Base-by-base conservation (phyloP, 2,329 filamentous ascomycete genomes). In the Triangularia setosa region DNA sequence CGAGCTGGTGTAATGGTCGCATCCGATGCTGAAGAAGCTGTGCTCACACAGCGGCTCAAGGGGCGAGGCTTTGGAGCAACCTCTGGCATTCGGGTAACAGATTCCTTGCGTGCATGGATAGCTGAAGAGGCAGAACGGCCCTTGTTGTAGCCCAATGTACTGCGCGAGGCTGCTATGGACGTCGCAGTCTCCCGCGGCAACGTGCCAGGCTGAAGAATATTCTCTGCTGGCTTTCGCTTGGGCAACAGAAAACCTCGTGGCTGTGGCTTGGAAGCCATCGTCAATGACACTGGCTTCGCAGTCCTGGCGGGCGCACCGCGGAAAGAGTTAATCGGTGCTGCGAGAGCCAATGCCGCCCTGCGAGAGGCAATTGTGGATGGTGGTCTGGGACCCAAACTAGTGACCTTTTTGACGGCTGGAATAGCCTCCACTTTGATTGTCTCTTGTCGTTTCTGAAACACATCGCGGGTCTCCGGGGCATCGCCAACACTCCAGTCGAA, bases 61-160 rank as follows among this genome's bases (percentile, higher is more conserved):
- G 65, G 62, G n/a, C 68, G 69, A 55, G 67, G 64, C 58, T 62
- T 63, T 30, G 65, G 54, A 6, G 68, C 58, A 7, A 62, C 61
- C 65, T 65, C 62, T 12, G 63, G 33, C 2, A 54, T 64, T 14
- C 56, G 35, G 68, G 64, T 56, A 65, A 62, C 57, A 67, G 69
- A 24, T 66, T 71, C 30, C 67, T 62, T 48, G 69, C 74, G 53
- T 24, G 69, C 72, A 14, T 78, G 78, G 28, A 84, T 72, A 52
- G 82, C 75, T 0, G 81, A 80, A 1, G 80, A 82, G 4, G 83
- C 79, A 4, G 80, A 80, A 33, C 91, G 86, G 33, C 93, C 93
- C 75, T 90, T 92, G 63, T 86, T 91, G 74, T 96, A 97, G 16
- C 93, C 93, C 52, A 97, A 83, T 0, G 93, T 97, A 62, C 87